Evolutionary conservation across 2,329 filamentous ascomycete species (phyloP), one percentile per base, ranked within the genome.

Genomic region (Fusarium sp.): DNA sequence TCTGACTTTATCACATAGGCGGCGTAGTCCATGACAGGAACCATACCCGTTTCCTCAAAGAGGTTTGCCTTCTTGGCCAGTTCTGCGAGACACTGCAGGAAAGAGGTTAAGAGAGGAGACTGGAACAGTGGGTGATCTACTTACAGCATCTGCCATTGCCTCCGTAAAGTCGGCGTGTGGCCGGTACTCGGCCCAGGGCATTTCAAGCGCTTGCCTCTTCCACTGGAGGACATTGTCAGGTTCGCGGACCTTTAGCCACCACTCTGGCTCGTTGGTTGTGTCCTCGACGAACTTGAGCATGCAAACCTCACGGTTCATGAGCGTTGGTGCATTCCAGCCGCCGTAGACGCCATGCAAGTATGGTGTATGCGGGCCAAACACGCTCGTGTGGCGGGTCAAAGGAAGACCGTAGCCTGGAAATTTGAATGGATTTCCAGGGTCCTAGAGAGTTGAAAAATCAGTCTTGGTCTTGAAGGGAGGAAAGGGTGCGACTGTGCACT

Each of bases 201-300:
- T 10, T 11, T n/a, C 47, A 24, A 54, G 45, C 20, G 24, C 34
- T 20, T 63, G 34, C 9, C 29, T 27, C 13, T 59, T 64, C 66
- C 66, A 64, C 38, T 66, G 57, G 18, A 11, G 9, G 57, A 45
- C 40, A 45, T 13, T 22, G 22, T 45, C 20, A 22, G 40, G 40
- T 0, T 60, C n/a, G 4, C 18, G 37, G 18, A 79, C 73, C 34
- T 80, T 81, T 42, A 37, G 56, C 76, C 78, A 80, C 77, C 78
- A 81, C 6, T 80, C 71, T 16, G 77, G 74, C 47, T 79, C 79
- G 52, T 81, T 76, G 35, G 78, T 79, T 4, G 80, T 35, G 9
- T 78, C 74, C 22, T 81, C 78, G 2, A 81, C 62, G 6, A 77
- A 58, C 24, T 74, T 73, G 9, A 81, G 73, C 77, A 81, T 81